Base-by-base conservation (phyloP, 306 rosid genomes). In the barrel medic (Medicago truncatula) region DNA sequence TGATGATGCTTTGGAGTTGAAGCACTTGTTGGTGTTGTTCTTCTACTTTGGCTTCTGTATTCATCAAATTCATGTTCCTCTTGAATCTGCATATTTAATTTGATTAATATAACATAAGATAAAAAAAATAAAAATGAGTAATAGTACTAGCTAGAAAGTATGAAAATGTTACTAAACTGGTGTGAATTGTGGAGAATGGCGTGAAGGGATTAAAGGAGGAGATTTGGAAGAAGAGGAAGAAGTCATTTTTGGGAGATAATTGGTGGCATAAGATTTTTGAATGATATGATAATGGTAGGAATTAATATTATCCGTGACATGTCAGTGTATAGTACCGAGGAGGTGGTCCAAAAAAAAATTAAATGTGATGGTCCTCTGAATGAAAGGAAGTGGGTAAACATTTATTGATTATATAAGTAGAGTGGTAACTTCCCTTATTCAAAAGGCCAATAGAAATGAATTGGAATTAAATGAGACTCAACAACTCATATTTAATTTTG, bases 11-110 rank as follows among this genome's bases (percentile, higher is more conserved):
- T 82, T 4, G 92, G 86, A 28, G 79, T 76, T 61, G 71, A 31
- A 18, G 15, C 57, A 16, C 56, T 52, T 28, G 21, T 60, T 4
- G 93, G 85, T 1, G 91, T 83, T 18, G 74, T 70, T 68, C 58
- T 68, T 58, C 77, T 82, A 65, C 50, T 76, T 15, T 85, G 86
- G 46, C 81, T 89, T 74, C 67, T 67, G 8, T 67, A 82, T 47
- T 70, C 85, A 60, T 83, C 93, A 8, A 72, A 57, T 75, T 89
- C 90, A n/a, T 41, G 81, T 47, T 86, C 94, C 74, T 90, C 96
- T 41, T 84, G 93, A 89, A 96, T 92, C 98, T 94, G 89, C 88
- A 67, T 61, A 31, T n/a, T 8, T 25, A 6, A 56, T 20, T 56
- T 20, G 1, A 56, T 18, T 9, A 59, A 21, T 7, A 7, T 18